Evolutionary conservation across 371 early-diverging fungal genomes (phyloP), one percentile per base, ranked within the genome.

Genomic region (Rhizomucor pusillus): DNA sequence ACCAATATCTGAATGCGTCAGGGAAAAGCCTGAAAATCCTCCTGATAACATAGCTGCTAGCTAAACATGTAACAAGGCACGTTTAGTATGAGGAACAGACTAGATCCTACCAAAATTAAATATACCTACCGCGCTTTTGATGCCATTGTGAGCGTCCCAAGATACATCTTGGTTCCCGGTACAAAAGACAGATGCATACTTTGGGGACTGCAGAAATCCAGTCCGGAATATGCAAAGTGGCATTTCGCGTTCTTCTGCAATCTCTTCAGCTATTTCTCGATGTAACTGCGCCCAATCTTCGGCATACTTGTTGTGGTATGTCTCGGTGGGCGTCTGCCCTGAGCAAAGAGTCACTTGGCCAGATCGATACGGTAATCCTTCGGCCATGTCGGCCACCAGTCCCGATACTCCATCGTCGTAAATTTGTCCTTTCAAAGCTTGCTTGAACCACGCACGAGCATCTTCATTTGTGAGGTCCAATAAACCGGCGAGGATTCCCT

Each of bases 1-100:
- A 18, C 80, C 81, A 24, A 77, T 55, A 55, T 81, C 81, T 39
- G 71, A 65, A 29, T 81, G 81, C 2, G 57, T 73, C 18, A 73
- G 55, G 23, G 79, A 58, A 35, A 77, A 63, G 2, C 81, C 79
- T 2, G 77, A 73, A 18, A 79, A 73, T 0, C 80, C 80, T 20
- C 67, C 69, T 5, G 71, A 66, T 14, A 80, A 57, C 77, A 80
- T 73, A 9, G 66, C 80, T 23, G 59, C 54, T 3, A 66, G 46
- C 66, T 62, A 45, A 5, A 5, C 29, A 29, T 29, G 7, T 1
- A 23, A 12, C 18, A 34, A 2, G 23, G 16, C 16, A 14, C 14
- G 29, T n/a, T 10, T 25, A 24, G 5, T 23, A 9, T 12, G n/a
- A n/a, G n/a, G n/a, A n/a, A n/a, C n/a, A n/a, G n/a, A n/a, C n/a